Base-by-base conservation (phyloP, 768 basidiomycete genomes). In the Mycena rosella region DNA sequence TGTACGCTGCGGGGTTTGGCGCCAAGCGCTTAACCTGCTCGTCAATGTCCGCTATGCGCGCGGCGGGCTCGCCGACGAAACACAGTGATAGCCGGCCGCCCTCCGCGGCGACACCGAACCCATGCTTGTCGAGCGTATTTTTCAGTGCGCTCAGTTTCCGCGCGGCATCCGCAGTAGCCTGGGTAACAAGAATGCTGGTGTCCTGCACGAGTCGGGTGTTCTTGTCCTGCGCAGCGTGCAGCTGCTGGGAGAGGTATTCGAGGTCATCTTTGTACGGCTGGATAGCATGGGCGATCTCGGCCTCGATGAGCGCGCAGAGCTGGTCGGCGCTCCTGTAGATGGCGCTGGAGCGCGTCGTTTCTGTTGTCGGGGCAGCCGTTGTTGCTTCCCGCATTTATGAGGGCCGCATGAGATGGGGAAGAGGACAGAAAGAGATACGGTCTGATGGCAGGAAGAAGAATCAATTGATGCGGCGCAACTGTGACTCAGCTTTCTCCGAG, bases 321-420 rank as follows among this genome's bases (percentile, higher is more conserved):
- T 42, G 49, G 13, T 64, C 38, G 2, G 62, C 62, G n/a, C 29
- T 60, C 1, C 9, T 68, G 45, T 63, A 56, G 8, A 68, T 68
- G 6, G 67, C 57, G 6, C 36, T 20, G 2, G 67, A 68, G 15
- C 62, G 62, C 52, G 57, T 17, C 36, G 62, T 63, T 17, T n/a
- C n/a, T n/a, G n/a, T n/a, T n/a, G n/a, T n/a, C n/a, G n/a, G n/a
- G n/a, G n/a, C n/a, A n/a, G n/a, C n/a, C n/a, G n/a, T n/a, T n/a
- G n/a, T n/a, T n/a, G n/a, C n/a, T n/a, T n/a, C n/a, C n/a, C n/a
- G n/a, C n/a, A n/a, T n/a, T n/a, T n/a, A n/a, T n/a, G n/a, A n/a
- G n/a, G n/a, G n/a, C n/a, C n/a, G n/a, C n/a, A n/a, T n/a, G n/a
- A n/a, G n/a, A n/a, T n/a, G n/a, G n/a, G n/a, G n/a, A n/a, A n/a